Base-by-base conservation (phyloP, 306 rosid species). In the Begonia masoniana region DNA sequence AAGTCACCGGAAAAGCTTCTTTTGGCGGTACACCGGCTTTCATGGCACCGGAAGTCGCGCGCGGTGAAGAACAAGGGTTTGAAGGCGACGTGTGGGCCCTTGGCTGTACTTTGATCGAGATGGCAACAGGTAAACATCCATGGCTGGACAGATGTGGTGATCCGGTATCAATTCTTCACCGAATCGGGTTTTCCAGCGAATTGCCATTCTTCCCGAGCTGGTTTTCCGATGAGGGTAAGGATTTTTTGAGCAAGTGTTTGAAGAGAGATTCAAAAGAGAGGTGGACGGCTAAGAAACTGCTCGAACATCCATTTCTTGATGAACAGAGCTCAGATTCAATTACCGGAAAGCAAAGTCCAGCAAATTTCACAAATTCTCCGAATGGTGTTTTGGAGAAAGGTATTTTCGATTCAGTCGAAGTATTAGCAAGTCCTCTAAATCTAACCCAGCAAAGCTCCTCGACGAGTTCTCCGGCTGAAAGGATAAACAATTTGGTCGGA, bases 91-190 rank as follows among this genome's bases (percentile, higher is more conserved):
- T 74, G 19, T 74, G 85, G 85, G 78, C 81, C 19, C 68, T 74
- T 26, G 84, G 84, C n/a, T 74, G 84, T 49, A 78, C 81, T 5
- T 31, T 78, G 43, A 65, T 78, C n/a, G 84, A 78, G 57, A 74
- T 78, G 84, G 81, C 73, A 2, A 74, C 74, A 0, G 84, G 81
- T 1, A 48, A 41, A 9, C 55, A 48, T 48, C 84, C 81, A 0
- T 78, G 84, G 84, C 64, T 13, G n/a, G 23, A 19, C 63, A 60
- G 15, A 13, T 71, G 3, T 12, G 53, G 12, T 10, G 73, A 75
- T 35, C 76, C 76, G 1, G 62, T 75, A 0, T 59, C 78, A 1
- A 81, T 63, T 61, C 71, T 78, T 55, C 68, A 78, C 49, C 41
- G 67, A 56, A 75, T 78, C 47, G 76, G 84, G 13, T 68, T 58